Base-by-base conservation (phyloP, 2,329 filamentous ascomycete genomes). In the Pyrenophora graminea region DNA sequence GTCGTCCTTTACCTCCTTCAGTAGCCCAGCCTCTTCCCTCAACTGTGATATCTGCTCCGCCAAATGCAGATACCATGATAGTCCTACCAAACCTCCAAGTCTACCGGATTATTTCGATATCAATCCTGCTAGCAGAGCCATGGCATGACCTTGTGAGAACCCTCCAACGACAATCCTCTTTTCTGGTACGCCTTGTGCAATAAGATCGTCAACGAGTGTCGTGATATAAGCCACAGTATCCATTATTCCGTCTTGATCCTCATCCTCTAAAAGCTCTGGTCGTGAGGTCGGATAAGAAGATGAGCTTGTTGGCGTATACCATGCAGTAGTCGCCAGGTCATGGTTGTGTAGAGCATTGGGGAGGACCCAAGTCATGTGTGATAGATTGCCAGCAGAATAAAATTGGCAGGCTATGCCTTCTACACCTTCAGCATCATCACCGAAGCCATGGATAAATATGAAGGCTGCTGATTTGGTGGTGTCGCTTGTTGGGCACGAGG, bases 31-130 rank as follows among this genome's bases (percentile, higher is more conserved):
- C 19, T 72, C 62, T 21, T 74, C 68, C 32, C 76, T 69, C 56
- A 79, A 37, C 18, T 66, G 61, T 21, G 69, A 66, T 17, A 80
- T 69, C 44, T 66, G 64, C 23, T 75, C 71, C 13, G 67, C 64
- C 32, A 77, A 51, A 1, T 79, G 79, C 18, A 82, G 58, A 56
- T 80, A 82, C 2, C 79, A 79, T 58, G 76, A 76, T 37, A 80
- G 45, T 0, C 76, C 75, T 0, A 76, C 71, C 30, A 80, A 58
- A 62, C 77, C 49, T 59, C 74, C 48, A 12, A 80, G 62, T 19
- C 66, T 69, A 1, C 77, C 77, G 6, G 71, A 63, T 46, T 76
- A 76, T 40, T 69, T 72, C 4, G 73, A 75, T 2, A 64, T 71
- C 25, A 80, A 55, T 12, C 76, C 76, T 4, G 72, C 74, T 6